Evolutionary conservation across 208 protist species (phyloP).

Genomic region (Acanthamoeba royreba): DNA sequence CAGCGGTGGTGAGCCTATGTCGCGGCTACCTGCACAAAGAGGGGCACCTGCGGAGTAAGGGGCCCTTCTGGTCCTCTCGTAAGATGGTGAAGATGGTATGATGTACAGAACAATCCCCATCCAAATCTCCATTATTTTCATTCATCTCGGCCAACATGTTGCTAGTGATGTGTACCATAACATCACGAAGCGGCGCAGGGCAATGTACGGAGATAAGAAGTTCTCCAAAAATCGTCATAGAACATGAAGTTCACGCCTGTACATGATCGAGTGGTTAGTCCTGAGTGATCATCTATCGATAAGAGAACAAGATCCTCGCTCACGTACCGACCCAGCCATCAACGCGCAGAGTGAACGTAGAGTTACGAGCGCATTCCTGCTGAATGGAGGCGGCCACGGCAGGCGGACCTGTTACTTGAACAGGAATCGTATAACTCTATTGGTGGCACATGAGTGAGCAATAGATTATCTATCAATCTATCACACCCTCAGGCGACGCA

Average conservation of each 20-base stretch:
- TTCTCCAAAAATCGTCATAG: constrained; percentile 2
- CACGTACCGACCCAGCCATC: constrained; percentile 1
- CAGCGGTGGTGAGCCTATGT: neutral
- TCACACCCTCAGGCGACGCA: neutral
- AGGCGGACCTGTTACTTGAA: neutral
- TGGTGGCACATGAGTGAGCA: too few relatives aligned
- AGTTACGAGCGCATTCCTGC: neutral
- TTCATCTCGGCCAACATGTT: too few relatives aligned
- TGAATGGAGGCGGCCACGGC: neutral
- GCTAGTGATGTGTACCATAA: too few relatives aligned
- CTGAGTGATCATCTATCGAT: too few relatives aligned
- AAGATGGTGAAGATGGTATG: constrained; percentile 7
- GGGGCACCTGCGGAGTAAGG: neutral
- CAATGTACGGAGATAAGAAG: neutral
- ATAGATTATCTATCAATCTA: too few relatives aligned
- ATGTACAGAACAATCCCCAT: too few relatives aligned
- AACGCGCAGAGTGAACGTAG: neutral
- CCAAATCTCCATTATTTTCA: too few relatives aligned
- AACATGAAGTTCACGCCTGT: constrained; percentile 4
- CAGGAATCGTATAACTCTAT: neutral
- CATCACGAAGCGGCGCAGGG: neutral
- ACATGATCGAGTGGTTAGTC: too few relatives aligned
- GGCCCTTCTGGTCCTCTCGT: too few relatives aligned
- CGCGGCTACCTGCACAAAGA: neutral
- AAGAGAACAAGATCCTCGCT: too few relatives aligned